These are phyloP conservation scores for Thelonectria rubi DNA, from an alignment of 2,329 filamentous ascomycete genomes.

Conservation along the genomic window DNA sequence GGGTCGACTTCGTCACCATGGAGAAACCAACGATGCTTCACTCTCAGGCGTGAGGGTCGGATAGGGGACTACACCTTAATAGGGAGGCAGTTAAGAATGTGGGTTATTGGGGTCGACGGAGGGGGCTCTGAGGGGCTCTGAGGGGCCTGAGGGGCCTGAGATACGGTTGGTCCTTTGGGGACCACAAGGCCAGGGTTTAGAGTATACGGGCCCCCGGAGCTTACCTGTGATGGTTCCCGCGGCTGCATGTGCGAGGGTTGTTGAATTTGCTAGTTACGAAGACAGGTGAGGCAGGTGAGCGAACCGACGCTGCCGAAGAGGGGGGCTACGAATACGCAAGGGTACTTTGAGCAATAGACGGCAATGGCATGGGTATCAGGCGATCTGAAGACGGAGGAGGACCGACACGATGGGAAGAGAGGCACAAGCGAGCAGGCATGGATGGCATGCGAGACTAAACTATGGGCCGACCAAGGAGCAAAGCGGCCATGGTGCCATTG, in stretches of 20 bases:
- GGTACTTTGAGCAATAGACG: background rate
- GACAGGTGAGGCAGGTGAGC: conserved; percentile 1
- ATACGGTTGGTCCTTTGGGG: conserved; percentile 9
- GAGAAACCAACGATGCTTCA: conserved; percentile 16
- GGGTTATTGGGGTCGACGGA: conserved; percentile 6
- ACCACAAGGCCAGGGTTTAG: conserved; percentile 15
- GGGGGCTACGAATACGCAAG: background rate
- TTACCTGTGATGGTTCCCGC: conserved; percentile 20
- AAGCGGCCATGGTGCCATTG: no score
- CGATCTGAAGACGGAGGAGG: conserved; percentile 11
- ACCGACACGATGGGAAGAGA: background rate
- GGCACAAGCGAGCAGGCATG: conserved; percentile 9
- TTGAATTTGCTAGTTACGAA: conserved; percentile 14
- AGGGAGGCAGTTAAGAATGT: conserved; percentile 24
- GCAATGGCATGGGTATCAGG: conserved; percentile 17
- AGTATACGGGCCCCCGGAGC: conserved; percentile 6
- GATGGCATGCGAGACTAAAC: conserved; percentile 11
- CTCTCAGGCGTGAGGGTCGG: conserved; percentile 7
- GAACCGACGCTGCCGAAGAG: conserved; percentile 13
- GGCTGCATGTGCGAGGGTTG: conserved; percentile 10
- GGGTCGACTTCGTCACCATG: conserved; percentile 51
- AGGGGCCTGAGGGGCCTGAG: background rate
- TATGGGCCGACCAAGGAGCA: conserved; percentile 4
- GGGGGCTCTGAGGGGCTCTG: background rate
- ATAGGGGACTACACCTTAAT: conserved; percentile 18